Percentiles rank a stretch among this genome's conserved stretches.
These are phyloP conservation scores for Neospora caninum DNA, from an alignment of 169 alveolate species.

Conservation along the genomic window DNA sequence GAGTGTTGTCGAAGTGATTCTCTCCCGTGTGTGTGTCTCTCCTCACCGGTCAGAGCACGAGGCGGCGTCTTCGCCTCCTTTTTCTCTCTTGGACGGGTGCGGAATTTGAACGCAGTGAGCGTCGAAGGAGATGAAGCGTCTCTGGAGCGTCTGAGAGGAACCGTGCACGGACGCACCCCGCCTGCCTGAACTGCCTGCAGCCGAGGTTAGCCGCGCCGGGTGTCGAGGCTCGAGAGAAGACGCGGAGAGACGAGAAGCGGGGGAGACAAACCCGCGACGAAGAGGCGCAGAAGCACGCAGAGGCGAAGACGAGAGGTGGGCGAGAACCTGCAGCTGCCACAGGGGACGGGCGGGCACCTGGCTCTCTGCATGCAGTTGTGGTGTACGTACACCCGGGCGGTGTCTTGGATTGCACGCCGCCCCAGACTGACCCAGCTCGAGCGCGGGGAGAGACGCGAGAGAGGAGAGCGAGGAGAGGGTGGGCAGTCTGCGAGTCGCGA, in stretches of 20 bases:
- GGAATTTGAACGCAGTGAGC: slow-evolving; percentile 7
- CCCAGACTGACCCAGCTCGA: background rate
- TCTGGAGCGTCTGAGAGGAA: no score
- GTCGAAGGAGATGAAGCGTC: background rate
- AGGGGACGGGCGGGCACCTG: background rate
- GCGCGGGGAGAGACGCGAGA: background rate
- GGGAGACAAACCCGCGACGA: background rate
- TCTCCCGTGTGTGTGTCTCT: no score
- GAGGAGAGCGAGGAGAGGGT: no score
- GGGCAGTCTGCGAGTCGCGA: no score
- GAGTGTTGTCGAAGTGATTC: no score
- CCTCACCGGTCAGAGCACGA: slow-evolving; percentile 14
- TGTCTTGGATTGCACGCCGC: background rate
- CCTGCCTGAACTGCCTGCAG: background rate
- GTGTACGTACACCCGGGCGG: background rate
- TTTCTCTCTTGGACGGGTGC: slow-evolving; percentile 24
- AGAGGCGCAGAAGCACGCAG: background rate
- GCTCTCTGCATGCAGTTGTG: background rate
- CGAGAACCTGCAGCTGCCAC: background rate
- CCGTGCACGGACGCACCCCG: no score
- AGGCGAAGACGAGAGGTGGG: background rate
- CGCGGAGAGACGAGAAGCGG: background rate
- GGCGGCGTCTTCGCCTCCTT: slow-evolving; percentile 46
- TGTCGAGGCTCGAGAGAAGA: background rate
- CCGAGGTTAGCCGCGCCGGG: background rate